These are phyloP conservation scores for Biscogniauxia marginata DNA, from an alignment of 2,329 filamentous ascomycete species.

Conservation along the genomic window DNA sequence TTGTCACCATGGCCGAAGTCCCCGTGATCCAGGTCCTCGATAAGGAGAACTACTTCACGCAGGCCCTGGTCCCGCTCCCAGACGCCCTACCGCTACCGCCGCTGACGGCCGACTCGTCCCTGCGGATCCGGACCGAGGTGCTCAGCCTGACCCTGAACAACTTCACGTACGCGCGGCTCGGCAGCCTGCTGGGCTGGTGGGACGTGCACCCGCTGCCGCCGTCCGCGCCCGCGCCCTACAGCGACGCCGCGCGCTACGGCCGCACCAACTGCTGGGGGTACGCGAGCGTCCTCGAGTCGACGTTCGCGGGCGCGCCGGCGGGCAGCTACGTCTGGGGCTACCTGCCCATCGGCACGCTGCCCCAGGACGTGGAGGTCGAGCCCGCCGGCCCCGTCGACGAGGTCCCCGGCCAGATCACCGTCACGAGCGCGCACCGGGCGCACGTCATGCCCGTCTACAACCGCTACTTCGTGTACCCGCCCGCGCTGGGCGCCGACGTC, in stretches of 20 bases:
- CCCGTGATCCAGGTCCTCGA: conserved; percentile 31
- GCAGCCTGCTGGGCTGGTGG: conserved; percentile 37
- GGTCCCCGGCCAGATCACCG: conserved; percentile 34
- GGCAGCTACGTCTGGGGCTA: conserved; percentile 42
- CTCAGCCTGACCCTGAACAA: conserved; percentile 36
- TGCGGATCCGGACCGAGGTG: conserved; percentile 30
- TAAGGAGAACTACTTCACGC: conserved; percentile 31
- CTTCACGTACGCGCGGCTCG: conserved; percentile 33
- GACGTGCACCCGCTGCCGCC: conserved; percentile 42
- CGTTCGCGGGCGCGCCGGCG: conserved; percentile 29
- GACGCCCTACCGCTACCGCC: conserved; percentile 23
- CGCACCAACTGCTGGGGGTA: conserved; percentile 50
- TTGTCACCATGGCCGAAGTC: conserved; percentile 26
- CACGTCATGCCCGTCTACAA: conserved; percentile 45
- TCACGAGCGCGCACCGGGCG: conserved; percentile 36
- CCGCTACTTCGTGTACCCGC: conserved; percentile 32
- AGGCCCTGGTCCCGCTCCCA: conserved; percentile 27
- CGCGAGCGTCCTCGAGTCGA: conserved; percentile 42
- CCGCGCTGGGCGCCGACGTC: conserved; percentile 14
- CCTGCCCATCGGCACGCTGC: conserved; percentile 39
- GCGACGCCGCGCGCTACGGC: conserved; percentile 40
- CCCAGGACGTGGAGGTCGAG: conserved; percentile 37
- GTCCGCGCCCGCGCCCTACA: conserved; percentile 32
- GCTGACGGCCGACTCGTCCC: conserved; percentile 27
- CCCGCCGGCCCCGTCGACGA: conserved; percentile 12